A percentile compares a stretch with the other conserved stretches of the same genome.
phyloP scores from a whole-genome alignment of 1,284 basidiomycete genomes.

The Meripilus lineatus region DNA sequence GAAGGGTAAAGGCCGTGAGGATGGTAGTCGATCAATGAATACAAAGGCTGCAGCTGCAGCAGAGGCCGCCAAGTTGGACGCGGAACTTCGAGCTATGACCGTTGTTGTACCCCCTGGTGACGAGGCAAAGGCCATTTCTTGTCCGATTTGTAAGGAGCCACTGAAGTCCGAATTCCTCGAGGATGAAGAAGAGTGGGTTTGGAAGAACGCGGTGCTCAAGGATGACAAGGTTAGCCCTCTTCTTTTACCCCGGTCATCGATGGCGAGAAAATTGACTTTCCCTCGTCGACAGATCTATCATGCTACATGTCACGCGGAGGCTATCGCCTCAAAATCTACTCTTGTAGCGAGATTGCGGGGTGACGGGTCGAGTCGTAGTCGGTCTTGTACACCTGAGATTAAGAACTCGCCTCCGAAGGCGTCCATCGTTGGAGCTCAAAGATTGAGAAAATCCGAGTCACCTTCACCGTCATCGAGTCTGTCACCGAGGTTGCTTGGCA shows the following conservation, averaged over 20 bases:
- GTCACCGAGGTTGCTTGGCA: slow-evolving; percentile 47
- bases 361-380: slow-evolving; percentile 55
- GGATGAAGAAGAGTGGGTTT: slow-evolving; percentile 99
- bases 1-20: slow-evolving; percentile 63
- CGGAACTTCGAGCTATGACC: slow-evolving; percentile 71
- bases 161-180: slow-evolving; percentile 93
- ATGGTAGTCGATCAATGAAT: slow-evolving; percentile 43
- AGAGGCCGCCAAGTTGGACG: slow-evolving; percentile 68
- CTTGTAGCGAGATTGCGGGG: slow-evolving; percentile 61
- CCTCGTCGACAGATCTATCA: slow-evolving; percentile 65
- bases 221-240: slow-evolving; percentile 68
- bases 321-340: slow-evolving; percentile 52
- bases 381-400: slow-evolving; percentile 66
- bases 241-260: background rate
- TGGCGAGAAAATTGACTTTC: slow-evolving; percentile 8
- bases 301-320: slow-evolving; percentile 88
- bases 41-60: slow-evolving; percentile 57
- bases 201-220: slow-evolving; percentile 85
- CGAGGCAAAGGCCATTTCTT: slow-evolving; percentile 76
- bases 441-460: slow-evolving; percentile 29
- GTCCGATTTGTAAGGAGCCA: slow-evolving; percentile 95
- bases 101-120: slow-evolving; percentile 87
- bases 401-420: slow-evolving; percentile 43
- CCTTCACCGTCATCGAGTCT: slow-evolving; percentile 46
- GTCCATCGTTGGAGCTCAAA: slow-evolving; percentile 16